phyloP scores from a whole-genome alignment of 2,329 filamentous ascomycete genomes.

The Kalaharituber pfeilii region DNA sequence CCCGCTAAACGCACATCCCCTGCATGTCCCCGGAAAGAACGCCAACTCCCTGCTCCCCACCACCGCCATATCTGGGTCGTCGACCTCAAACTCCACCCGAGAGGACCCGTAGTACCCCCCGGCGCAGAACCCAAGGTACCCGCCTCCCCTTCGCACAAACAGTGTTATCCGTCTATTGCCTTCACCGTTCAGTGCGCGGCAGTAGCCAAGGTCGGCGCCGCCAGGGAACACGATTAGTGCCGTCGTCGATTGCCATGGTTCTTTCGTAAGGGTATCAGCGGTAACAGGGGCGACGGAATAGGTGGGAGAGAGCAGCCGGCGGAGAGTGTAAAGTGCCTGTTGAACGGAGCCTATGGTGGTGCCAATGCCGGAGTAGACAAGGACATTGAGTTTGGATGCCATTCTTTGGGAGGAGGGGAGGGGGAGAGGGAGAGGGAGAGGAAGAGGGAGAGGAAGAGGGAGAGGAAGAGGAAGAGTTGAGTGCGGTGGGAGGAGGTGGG shows the following conservation, averaged over 20 bases:
- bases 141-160: conserved; percentile 69
- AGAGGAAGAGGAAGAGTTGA: too few relatives aligned
- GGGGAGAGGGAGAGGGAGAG: not conserved
- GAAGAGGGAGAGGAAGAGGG: too few relatives aligned
- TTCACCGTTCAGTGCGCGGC: conserved; percentile 65
- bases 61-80: conserved; percentile 64
- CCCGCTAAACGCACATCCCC: conserved; percentile 71
- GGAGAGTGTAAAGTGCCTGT: conserved; percentile 73
- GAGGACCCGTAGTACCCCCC: conserved; percentile 78
- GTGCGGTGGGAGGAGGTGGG: too few relatives aligned
- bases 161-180: conserved; percentile 72
- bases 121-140: conserved; percentile 82
- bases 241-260: conserved; percentile 78
- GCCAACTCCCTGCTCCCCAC: conserved; percentile 66
- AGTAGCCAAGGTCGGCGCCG: conserved; percentile 86
- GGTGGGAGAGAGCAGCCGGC: conserved; percentile 67
- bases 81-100: conserved; percentile 81
- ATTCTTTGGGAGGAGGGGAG: not conserved
- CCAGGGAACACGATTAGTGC: conserved; percentile 83
- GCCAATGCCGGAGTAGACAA: not conserved
- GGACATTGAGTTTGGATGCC: not conserved
- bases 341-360: conserved; percentile 66
- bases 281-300: conserved; percentile 83
- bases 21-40: conserved; percentile 75
- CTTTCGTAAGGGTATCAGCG: conserved; percentile 62